Evolutionary conservation across 371 early-diverging fungal genomes (phyloP).

Genomic region (Mucor mucedo): DNA sequence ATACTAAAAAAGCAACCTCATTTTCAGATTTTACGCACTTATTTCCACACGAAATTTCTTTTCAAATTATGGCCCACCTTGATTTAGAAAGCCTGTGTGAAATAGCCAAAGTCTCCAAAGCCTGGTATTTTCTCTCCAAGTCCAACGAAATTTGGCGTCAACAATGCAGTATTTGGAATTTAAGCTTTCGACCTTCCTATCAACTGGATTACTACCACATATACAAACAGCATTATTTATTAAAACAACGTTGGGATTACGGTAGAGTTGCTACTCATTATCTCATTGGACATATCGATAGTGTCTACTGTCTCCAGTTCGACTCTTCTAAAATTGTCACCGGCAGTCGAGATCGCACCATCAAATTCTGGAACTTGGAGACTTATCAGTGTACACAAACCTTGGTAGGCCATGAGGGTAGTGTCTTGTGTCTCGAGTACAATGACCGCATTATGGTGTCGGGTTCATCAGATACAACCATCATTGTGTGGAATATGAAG

Average conservation of each 20-base stretch:
- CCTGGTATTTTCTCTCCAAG: constrained; percentile 21
- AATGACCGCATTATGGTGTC: constrained; percentile 82
- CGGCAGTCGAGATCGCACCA: constrained; percentile 92
- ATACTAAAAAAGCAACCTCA: background rate
- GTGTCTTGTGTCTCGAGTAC: constrained; percentile 91
- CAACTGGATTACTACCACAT: constrained; percentile 38
- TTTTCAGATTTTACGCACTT: constrained; percentile 18
- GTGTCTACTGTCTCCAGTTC: constrained; percentile 95
- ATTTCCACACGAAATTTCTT: too few relatives aligned
- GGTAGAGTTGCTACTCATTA: constrained; percentile 46
- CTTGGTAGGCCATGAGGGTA: constrained; percentile 84
- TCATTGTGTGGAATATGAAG: constrained; percentile 87
- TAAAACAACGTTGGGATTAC: constrained; percentile 42
- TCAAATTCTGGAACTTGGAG: constrained; percentile 82
- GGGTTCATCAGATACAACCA: constrained; percentile 89
- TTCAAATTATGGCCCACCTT: constrained; percentile 20
- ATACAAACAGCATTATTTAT: constrained; percentile 42
- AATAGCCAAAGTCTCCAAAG: constrained; percentile 11
- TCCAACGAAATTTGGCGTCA: constrained; percentile 28
- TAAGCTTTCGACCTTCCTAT: background rate
- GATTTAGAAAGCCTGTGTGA: constrained; percentile 15
- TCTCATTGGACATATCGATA: constrained; percentile 86
- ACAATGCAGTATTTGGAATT: constrained; percentile 4
- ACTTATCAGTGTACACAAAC: constrained; percentile 65
- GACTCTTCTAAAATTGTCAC: constrained; percentile 83